A percentile compares a stretch with the other conserved stretches of the same genome.
Conservation (phyloP, 106 monocot genomes). For the Agapanthus africanus region DNA sequence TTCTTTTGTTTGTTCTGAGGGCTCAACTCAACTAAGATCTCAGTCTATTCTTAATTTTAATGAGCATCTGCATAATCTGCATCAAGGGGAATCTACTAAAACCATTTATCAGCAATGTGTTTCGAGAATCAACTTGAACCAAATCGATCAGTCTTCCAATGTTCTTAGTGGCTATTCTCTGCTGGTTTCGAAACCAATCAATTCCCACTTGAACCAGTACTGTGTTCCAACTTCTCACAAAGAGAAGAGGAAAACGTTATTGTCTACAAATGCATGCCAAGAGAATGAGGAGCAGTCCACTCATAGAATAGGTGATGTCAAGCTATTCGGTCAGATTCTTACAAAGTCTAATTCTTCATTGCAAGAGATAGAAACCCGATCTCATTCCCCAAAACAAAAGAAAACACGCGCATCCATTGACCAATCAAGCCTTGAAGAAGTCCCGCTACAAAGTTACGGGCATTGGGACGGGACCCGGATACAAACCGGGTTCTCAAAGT, state of each 20-base stretch:
- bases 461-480: slow-evolving; percentile 48
- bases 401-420: too few species aligned
- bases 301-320: slow-evolving; percentile 61
- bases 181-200: too few species aligned
- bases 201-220: not conserved
- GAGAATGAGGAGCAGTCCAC: not conserved
- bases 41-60: not conserved
- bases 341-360: slow-evolving; percentile 19
- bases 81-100: too few species aligned
- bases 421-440: slow-evolving; percentile 14
- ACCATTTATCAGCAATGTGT: not conserved
- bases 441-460: slow-evolving; percentile 35
- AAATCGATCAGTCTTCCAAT: not conserved
- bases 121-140: not conserved
- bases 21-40: not conserved
- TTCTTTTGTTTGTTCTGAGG: too few species aligned
- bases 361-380: slow-evolving; percentile 14
- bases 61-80: too few species aligned
- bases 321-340: slow-evolving; percentile 86
- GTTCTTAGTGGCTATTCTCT: too few species aligned
- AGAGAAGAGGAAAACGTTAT: too few species aligned
- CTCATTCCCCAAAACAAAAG: too few species aligned
- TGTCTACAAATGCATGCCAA: too few species aligned
- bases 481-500: slow-evolving; percentile 41
- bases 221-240: not conserved